A percentile compares a stretch with the other conserved stretches of the same genome.
These are phyloP conservation scores for Selenicereus undatus DNA, from an alignment of 148 eudicot genomes.

Conservation along the genomic window DNA sequence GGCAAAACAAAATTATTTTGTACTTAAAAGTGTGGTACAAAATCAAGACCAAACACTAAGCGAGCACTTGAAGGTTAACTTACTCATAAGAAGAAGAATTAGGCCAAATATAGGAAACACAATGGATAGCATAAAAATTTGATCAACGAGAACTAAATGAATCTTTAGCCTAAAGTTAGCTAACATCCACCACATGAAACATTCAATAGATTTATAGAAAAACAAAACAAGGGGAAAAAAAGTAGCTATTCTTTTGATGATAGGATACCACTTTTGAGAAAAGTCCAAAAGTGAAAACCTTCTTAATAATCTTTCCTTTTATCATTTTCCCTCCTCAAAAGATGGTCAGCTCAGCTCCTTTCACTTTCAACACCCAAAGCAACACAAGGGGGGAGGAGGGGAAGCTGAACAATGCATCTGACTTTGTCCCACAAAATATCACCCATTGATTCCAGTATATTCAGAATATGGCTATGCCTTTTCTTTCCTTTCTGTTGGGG, in stretches of 20 bases:
- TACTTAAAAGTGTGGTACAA: too few species aligned
- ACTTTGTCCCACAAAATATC: slow-evolving; percentile 13
- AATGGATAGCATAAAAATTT: background rate
- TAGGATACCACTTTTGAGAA: slow-evolving; percentile 23
- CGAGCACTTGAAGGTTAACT: too few species aligned
- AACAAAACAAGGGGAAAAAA: background rate
- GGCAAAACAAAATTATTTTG: too few species aligned
- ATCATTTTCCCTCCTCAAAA: slow-evolving; percentile 28
- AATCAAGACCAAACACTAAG: too few species aligned
- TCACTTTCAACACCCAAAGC: slow-evolving; percentile 13
- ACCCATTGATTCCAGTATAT: background rate
- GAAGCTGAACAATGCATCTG: background rate
- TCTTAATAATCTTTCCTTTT: background rate
- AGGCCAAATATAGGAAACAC: background rate
- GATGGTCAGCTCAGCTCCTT: slow-evolving; percentile 11
- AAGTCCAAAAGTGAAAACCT: slow-evolving; percentile 28
- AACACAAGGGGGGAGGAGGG: background rate
- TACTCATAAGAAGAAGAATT: background rate
- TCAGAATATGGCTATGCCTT: slow-evolving; percentile 11
- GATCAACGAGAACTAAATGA: background rate
- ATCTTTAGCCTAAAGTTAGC: background rate
- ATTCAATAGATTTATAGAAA: background rate
- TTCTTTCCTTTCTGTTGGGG: too few species aligned
- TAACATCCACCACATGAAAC: background rate
- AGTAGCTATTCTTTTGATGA: slow-evolving; percentile 9